Percentiles rank a stretch among this genome's conserved stretches.
phyloP scores from a whole-genome alignment of 768 basidiomycete genomes.

The Serendipita sp. region DNA sequence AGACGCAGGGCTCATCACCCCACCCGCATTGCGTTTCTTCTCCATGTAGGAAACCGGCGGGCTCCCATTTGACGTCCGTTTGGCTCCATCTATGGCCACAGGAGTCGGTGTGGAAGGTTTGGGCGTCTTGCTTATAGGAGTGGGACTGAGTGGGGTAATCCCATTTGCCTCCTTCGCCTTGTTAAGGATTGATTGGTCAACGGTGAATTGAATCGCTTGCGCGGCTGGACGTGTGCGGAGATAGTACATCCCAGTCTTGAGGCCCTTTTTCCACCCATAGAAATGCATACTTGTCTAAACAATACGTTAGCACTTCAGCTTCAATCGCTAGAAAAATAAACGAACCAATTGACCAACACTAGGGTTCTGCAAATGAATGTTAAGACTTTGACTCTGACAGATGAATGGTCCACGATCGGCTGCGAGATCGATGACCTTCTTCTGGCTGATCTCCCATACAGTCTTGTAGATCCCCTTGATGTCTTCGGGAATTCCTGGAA shows the following conservation, averaged over 20 bases:
- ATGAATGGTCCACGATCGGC: constrained; percentile 99
- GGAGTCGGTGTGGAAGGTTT: background rate
- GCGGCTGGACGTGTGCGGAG: constrained; percentile 87
- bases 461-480: constrained; percentile 99
- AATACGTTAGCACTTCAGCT: constrained; percentile 9
- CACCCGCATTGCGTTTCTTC: background rate
- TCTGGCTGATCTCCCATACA: constrained; percentile 99
- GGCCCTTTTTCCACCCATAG: constrained; percentile 99
- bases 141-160: background rate
- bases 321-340: constrained; percentile 16
- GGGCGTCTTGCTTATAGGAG: constrained; percentile 1
- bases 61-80: constrained; percentile 17
- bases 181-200: constrained; percentile 61
- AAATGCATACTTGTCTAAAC: constrained; percentile 76
- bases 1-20: background rate
- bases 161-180: constrained; percentile 30
- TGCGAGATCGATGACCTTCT: constrained; percentile 93
- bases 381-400: constrained; percentile 89
- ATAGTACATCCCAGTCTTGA: constrained; percentile 99
- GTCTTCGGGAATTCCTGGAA: constrained; percentile 74
- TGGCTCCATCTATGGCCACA: constrained; percentile 5
- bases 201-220: constrained; percentile 94
- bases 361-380: constrained; percentile 81
- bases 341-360: constrained; percentile 63
- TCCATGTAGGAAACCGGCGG: constrained; percentile 9